These are phyloP conservation scores for Eucalyptus sp. DNA, from an alignment of 345 rosid genomes.

Conservation along the genomic window DNA sequence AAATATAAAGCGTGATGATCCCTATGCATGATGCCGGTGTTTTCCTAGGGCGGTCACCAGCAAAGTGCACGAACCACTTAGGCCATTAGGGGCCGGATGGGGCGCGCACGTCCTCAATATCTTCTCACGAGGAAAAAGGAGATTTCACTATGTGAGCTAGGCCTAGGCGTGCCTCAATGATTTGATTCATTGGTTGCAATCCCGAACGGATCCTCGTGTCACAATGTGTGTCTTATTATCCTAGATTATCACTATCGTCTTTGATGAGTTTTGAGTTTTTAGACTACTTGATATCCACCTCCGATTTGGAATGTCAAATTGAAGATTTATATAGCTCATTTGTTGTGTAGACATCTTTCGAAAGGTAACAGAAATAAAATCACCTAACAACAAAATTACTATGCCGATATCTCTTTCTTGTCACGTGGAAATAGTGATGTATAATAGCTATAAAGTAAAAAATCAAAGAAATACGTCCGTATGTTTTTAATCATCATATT, in stretches of 20 bases:
- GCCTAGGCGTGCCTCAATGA: neutral
- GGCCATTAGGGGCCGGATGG: neutral
- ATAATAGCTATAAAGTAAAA: neutral
- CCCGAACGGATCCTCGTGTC: neutral
- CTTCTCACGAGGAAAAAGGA: neutral
- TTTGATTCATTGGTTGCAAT: neutral
- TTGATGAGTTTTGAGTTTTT: neutral
- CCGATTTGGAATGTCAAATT: neutral
- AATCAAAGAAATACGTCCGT: rapidly evolving
- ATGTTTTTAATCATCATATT: rapidly evolving
- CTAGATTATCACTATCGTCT: neutral
- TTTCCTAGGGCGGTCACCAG: neutral
- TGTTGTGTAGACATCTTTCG: neutral
- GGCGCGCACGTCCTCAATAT: neutral
- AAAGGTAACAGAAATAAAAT: neutral
- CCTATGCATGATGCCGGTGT: neutral
- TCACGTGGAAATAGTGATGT: neutral
- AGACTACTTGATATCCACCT: too few relatives aligned
- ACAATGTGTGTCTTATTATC: neutral
- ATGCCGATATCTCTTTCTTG: neutral
- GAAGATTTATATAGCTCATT: neutral
- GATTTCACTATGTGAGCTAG: neutral
- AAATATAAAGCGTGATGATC: neutral
- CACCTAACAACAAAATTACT: neutral
- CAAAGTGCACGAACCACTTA: neutral